Evolutionary conservation across 2,329 filamentous ascomycete species (phyloP), one percentile per base, ranked within the genome.

Genomic region (Microascus cirrosus): DNA sequence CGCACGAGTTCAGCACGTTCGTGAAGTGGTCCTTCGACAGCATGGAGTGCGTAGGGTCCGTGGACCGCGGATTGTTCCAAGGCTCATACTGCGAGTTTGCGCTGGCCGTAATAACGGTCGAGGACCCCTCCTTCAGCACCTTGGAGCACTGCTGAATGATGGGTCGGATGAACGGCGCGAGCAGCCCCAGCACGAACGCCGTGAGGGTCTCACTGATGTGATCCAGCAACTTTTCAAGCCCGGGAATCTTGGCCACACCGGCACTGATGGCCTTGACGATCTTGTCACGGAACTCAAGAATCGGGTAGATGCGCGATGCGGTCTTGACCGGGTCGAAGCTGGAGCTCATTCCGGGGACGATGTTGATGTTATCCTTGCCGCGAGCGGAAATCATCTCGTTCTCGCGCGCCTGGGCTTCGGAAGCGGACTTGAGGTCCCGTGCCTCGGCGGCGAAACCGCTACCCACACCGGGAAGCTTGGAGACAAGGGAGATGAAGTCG

Each of bases 161-260:
- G 12, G 94, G 94, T 58, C 91, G 84, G 61, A 99, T 82, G 70
- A 95, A 97, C 0, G 94, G 94, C 0, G 94, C 90, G 20, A 99
- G 79, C 1, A 99, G 81, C 6, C 91, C 92, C 61, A 99, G 81
- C 55, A 99, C 83, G 68, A 97, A 97, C 7, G 96, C 80, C 0
- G 93, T 96, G 48, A 99, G 77, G 1, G 89, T 93, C 74, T 99
- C 94, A 58, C 88, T 90, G 65, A 99, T 95, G 65, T 90, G 93
- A 62, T 97, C 93, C 24, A 97, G 84, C n/a, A 96, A 77, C 61
- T 86, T 80, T 72, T 96, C 90, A 3, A 99, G 78, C 0, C 93
- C 93, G 0, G 94, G 94, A 45, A 99, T 87, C 75, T 95, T 96
- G 65, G 91, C 85, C 63, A 97, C 90, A 56, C 91, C 87, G 45